A percentile compares a stretch with the other conserved stretches of the same genome.
These are phyloP conservation scores for Xerocomus brunneocitrinus DNA, from an alignment of 768 basidiomycete genomes.

Conservation along the genomic window DNA sequence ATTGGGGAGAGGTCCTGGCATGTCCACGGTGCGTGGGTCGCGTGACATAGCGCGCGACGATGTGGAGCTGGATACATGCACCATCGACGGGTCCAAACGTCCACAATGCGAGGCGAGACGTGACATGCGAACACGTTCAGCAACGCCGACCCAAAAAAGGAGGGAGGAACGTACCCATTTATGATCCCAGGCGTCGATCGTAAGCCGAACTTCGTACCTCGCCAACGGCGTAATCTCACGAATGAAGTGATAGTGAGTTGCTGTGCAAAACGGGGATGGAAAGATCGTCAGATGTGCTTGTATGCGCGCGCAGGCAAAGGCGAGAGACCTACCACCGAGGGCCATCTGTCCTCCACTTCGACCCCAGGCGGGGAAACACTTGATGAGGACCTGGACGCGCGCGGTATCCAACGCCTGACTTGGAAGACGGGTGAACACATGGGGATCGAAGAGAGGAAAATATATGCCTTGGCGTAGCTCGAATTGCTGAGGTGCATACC, in stretches of 20 bases:
- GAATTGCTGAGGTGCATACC: constrained; percentile 80
- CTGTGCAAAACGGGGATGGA: constrained; percentile 27
- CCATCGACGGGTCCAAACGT: background rate
- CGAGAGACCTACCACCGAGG: constrained; percentile 37
- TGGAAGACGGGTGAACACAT: background rate
- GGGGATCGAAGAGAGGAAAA: background rate
- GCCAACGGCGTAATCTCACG: constrained; percentile 64
- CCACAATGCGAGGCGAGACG: background rate
- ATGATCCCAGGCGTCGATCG: constrained; percentile 62
- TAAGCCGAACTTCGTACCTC: constrained; percentile 56
- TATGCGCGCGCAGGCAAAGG: too few species aligned
- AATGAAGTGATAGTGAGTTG: constrained; percentile 64
- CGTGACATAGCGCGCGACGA: constrained; percentile 61
- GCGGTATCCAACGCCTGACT: constrained; percentile 42
- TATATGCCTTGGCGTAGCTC: constrained; percentile 64
- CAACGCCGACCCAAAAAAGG: background rate
- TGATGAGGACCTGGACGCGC: constrained; percentile 45
- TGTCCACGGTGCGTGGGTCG: constrained; percentile 32
- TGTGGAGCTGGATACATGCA: constrained; percentile 44
- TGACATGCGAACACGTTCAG: background rate
- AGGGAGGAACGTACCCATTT: constrained; percentile 64
- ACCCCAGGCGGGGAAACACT: constrained; percentile 53
- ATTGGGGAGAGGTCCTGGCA: constrained; percentile 19
- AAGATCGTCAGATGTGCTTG: background rate
- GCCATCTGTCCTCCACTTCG: constrained; percentile 58